phyloP scores from a whole-genome alignment of 192 early-diverging fungal genomes.

The Linnemannia elongata region DNA sequence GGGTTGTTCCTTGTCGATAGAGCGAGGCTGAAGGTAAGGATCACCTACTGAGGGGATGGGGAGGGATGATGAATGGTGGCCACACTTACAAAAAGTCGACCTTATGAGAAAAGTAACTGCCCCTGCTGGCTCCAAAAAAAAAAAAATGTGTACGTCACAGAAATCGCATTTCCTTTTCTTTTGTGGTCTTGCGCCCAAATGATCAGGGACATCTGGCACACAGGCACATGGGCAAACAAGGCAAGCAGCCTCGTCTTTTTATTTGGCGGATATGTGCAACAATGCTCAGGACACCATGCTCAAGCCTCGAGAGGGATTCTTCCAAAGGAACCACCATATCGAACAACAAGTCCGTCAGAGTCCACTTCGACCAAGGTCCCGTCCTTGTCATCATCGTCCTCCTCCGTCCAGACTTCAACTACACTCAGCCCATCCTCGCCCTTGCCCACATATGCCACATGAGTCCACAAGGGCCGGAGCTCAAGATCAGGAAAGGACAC shows the following conservation, averaged over 20 bases:
- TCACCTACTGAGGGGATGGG: not conserved
- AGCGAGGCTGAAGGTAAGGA: not conserved
- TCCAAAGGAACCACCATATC: slow-evolving; percentile 36
- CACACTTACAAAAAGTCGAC: not conserved
- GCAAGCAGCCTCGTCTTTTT: not conserved
- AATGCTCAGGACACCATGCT: not conserved
- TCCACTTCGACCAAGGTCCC: slow-evolving; percentile 45
- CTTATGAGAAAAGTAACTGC: not conserved
- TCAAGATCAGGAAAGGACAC: slow-evolving; percentile 50
- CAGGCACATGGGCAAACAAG: too few species aligned
- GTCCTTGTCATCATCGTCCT: slow-evolving; percentile 40
- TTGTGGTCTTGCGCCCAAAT: not conserved
- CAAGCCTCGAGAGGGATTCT: slow-evolving; percentile 13
- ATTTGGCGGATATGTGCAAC: not conserved
- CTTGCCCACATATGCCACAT: slow-evolving; percentile 46
- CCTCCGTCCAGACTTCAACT: slow-evolving; percentile 50
- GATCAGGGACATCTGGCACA: not conserved
- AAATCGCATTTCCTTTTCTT: not conserved
- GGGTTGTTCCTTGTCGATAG: not conserved
- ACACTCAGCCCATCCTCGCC: slow-evolving; percentile 24
- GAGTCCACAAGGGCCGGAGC: slow-evolving; percentile 29
- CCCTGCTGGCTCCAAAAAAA: not conserved
- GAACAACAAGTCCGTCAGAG: slow-evolving; percentile 43
- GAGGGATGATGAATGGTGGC: slow-evolving; percentile 4
- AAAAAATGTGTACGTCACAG: not conserved